These are phyloP conservation scores for Solanum hybrid DNA, from an alignment of 305 asterid genomes.

Conservation along the genomic window DNA sequence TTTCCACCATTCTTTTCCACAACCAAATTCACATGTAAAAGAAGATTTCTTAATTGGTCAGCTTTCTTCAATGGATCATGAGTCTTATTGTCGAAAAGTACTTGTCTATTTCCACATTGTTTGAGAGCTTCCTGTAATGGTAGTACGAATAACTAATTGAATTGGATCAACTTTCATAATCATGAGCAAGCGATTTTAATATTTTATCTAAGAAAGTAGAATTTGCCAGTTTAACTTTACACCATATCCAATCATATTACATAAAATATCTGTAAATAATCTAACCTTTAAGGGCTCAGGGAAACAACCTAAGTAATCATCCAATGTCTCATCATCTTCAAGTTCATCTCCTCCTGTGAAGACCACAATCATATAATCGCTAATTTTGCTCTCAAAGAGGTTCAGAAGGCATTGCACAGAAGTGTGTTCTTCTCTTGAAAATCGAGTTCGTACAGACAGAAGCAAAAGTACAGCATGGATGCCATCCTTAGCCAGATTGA, in stretches of 20 bases:
- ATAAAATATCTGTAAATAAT: neutral
- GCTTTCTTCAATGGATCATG: slow-evolving; percentile 18
- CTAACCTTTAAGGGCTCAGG: slow-evolving; percentile 53
- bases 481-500: slow-evolving; percentile 60
- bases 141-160: neutral
- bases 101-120: slow-evolving; percentile 46
- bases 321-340: slow-evolving; percentile 34
- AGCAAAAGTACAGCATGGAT: slow-evolving; percentile 62
- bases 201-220: neutral
- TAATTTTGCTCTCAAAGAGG: slow-evolving; percentile 46
- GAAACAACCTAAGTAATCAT: slow-evolving; percentile 33
- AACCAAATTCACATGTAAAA: slow-evolving; percentile 29
- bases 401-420: slow-evolving; percentile 32
- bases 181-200: neutral
- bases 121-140: slow-evolving; percentile 22
- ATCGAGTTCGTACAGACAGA: slow-evolving; percentile 38
- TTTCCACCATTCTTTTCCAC: slow-evolving; percentile 33
- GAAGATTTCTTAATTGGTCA: slow-evolving; percentile 31
- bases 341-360: slow-evolving; percentile 55
- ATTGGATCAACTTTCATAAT: neutral
- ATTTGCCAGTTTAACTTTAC: no score
- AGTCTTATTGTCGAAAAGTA: slow-evolving; percentile 45
- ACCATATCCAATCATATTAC: no score
- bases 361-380: slow-evolving; percentile 47
- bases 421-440: slow-evolving; percentile 48